A percentile compares a stretch with the other conserved stretches of the same genome.
Conservation (phyloP, 306 rosid species). For the Cicer chorassanicum region DNA sequence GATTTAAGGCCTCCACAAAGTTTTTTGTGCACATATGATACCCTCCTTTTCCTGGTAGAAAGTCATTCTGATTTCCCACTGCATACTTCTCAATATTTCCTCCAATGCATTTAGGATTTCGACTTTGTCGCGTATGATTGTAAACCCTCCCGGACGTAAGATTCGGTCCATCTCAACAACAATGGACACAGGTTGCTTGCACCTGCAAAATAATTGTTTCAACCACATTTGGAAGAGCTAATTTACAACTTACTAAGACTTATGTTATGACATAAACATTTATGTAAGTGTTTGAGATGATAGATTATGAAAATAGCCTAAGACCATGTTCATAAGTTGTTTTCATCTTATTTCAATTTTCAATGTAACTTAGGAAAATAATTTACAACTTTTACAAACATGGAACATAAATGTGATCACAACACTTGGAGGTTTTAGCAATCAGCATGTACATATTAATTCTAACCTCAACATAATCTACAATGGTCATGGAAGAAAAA, state of each 20-base stretch:
- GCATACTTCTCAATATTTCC: constrained; percentile 72
- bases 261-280: neutral
- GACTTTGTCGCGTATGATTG: constrained; percentile 83
- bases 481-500: constrained; percentile 5
- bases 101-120: constrained; percentile 78
- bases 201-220: constrained; percentile 57
- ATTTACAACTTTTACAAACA: neutral
- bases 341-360: too few species aligned
- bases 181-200: constrained; percentile 78
- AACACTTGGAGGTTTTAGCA: too few species aligned
- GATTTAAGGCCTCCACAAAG: constrained; percentile 76
- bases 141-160: constrained; percentile 91
- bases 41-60: constrained; percentile 78
- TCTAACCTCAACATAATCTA: neutral
- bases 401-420: too few species aligned
- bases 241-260: neutral
- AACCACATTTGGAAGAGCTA: neutral
- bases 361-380: neutral
- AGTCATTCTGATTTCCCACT: constrained; percentile 84
- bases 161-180: constrained; percentile 96
- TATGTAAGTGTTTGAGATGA: neutral
- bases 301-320: neutral
- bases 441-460: too few species aligned
- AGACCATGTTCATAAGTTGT: neutral
- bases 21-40: constrained; percentile 83